These are phyloP conservation scores for Leucaena leucocephala DNA, from an alignment of 306 rosid genomes.

Conservation along the genomic window DNA sequence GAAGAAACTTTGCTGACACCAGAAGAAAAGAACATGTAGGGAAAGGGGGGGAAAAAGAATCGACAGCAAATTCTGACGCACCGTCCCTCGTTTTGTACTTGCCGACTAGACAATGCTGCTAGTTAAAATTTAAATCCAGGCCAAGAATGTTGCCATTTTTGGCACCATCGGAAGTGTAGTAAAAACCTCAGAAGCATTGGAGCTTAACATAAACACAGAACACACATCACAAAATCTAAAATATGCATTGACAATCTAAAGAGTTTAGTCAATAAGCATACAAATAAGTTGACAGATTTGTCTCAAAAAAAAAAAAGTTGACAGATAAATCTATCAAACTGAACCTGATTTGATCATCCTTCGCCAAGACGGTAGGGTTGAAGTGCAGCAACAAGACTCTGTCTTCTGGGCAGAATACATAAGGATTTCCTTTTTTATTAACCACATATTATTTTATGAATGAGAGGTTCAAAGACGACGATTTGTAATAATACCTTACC, in stretches of 20 bases:
- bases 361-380: neutral
- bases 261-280: neutral
- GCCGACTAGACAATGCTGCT: neutral
- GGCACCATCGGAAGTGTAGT: neutral
- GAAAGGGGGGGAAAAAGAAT: neutral
- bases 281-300: neutral
- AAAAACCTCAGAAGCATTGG: neutral
- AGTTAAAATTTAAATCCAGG: neutral
- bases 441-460: neutral
- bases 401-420: neutral
- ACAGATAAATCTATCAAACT: neutral
- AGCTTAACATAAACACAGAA: neutral
- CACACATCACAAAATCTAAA: neutral
- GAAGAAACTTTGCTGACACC: neutral
- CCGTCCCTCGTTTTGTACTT: neutral
- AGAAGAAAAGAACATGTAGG: neutral
- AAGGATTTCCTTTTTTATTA: neutral
- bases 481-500: constrained; percentile 17
- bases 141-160: neutral
- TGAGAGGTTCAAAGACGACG: neutral
- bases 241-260: neutral
- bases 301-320: too few relatives aligned
- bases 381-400: constrained; percentile 11
- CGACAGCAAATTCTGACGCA: neutral
- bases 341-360: neutral